Evolutionary conservation across 2,329 filamentous ascomycete genomes (phyloP), one percentile per base, ranked within the genome.

Genomic region (Claviceps africana): DNA sequence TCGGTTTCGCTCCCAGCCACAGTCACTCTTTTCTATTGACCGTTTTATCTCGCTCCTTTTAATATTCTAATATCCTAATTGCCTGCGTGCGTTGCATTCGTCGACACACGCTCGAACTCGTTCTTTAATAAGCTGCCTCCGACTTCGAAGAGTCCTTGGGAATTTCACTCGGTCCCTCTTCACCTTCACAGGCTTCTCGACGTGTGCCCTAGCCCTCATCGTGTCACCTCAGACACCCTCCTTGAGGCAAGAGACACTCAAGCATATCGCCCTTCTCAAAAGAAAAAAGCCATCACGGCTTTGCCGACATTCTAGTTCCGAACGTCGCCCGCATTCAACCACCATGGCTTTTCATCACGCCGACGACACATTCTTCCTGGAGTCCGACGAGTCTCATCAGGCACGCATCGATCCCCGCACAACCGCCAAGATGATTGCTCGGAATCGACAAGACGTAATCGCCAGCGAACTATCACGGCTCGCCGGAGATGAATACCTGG

Each of bases 401-500:
- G 60, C 68, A n/a, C 80, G 81, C 57, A 78, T 87, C 59, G 83
- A 82, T 57, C 75, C 83, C 55, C 82, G 85, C 64, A 86, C 93
- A 62, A 83, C 87, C 56, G 81, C 84, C 60, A 88, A 85, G 69
- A 79, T 88, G 64, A 73, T 93, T 61, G 85, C 86, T 55, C 82
- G 86, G 64, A 82, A 91, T 70, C 82, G 83, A 62, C 91, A 96
- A 70, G 87, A 91, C 64, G 84, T 85, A 59, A 85, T 97, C 60
- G 89, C 85, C 55, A 86, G 89, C 64, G 88, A 97, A 66, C 79
- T 97, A 58, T 96, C 90, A 46, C 82, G 83, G 60, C 74, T 86
- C 60, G 88, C 89, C 48, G 83, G 82, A 55, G 88, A 95, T 52
- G 89, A 96, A 71, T 95, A 97, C 66, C 80, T 94, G 60, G 88